These are phyloP conservation scores for Dactylellina drechsleri DNA, from an alignment of 2,329 filamentous ascomycete species.

Conservation along the genomic window DNA sequence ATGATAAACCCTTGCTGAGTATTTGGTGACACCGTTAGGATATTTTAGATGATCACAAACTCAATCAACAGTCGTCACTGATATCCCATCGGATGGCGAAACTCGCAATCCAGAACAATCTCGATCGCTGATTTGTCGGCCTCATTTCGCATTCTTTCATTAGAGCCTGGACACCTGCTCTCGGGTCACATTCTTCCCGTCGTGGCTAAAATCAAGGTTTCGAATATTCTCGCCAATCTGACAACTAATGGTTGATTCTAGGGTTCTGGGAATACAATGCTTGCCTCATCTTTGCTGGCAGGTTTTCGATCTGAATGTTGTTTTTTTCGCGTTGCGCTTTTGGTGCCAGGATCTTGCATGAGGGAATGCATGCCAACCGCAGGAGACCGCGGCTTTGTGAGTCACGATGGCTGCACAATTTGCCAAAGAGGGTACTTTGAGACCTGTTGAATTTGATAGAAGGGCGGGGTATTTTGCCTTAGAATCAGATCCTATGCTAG, in stretches of 20 bases:
- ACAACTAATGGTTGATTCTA: neutral
- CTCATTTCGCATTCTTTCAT: neutral
- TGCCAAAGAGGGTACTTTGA: neutral
- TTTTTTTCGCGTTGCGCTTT: constrained; percentile 52
- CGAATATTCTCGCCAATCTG: constrained; percentile 28
- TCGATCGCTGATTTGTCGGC: constrained; percentile 2
- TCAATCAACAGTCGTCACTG: neutral
- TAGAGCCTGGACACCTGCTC: no score
- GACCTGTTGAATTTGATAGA: neutral
- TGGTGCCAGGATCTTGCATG: constrained; percentile 38
- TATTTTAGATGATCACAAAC: neutral
- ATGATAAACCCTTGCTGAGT: neutral
- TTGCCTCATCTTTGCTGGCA: constrained; percentile 11
- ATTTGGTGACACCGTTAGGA: constrained; percentile 6
- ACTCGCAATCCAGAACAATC: neutral
- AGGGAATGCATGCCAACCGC: neutral
- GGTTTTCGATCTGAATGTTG: constrained; percentile 5
- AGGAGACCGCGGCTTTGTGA: constrained; percentile 31
- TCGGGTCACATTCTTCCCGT: neutral
- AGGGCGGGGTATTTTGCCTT: constrained; percentile 12
- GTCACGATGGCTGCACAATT: constrained; percentile 28
- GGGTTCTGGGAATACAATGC: neutral
- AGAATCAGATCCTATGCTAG: constrained; percentile 41
- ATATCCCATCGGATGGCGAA: neutral
- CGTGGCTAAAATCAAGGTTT: constrained; percentile 11